These are phyloP conservation scores for Mucor saturninus DNA, from an alignment of 371 early-diverging fungal species.

Conservation along the genomic window DNA sequence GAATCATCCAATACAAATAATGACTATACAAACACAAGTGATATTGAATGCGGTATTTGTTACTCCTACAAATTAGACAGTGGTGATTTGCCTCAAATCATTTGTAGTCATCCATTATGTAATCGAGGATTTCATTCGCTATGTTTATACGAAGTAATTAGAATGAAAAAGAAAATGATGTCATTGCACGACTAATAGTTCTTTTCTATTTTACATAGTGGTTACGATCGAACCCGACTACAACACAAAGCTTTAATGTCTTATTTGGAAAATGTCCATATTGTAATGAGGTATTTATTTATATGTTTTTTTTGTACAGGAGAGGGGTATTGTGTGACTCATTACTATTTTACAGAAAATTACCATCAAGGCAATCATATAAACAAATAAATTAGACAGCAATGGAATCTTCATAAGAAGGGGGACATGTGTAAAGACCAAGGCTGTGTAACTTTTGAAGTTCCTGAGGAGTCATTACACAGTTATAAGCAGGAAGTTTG, in stretches of 20 bases:
- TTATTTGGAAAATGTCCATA: constrained; percentile 54
- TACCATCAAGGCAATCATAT: constrained; percentile 28
- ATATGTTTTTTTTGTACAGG: constrained; percentile 1
- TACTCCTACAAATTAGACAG: constrained; percentile 44
- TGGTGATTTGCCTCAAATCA: constrained; percentile 32
- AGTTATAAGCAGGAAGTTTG: constrained; percentile 21
- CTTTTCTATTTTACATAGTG: constrained; percentile 23
- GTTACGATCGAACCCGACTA: constrained; percentile 43
- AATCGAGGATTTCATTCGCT: constrained; percentile 46
- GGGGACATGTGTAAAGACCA: constrained; percentile 17
- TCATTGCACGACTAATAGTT: not conserved
- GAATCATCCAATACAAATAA: constrained; percentile 7
- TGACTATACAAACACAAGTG: constrained; percentile 20
- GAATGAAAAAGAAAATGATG: not conserved
- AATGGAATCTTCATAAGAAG: constrained; percentile 15
- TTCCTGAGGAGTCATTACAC: constrained; percentile 18
- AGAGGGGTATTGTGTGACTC: constrained; percentile 5
- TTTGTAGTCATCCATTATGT: constrained; percentile 40
- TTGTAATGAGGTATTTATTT: constrained; percentile 43
- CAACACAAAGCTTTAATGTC: constrained; percentile 44
- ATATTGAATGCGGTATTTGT: constrained; percentile 52
- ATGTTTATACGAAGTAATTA: constrained; percentile 43
- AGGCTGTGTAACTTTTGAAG: constrained; percentile 13
- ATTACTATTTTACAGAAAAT: constrained; percentile 37
- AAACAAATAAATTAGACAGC: not conserved